Percentiles rank a stretch among this genome's conserved stretches.
Conservation (phyloP, 2,329 filamentous ascomycete genomes). For the Stachybotrys elegans region DNA sequence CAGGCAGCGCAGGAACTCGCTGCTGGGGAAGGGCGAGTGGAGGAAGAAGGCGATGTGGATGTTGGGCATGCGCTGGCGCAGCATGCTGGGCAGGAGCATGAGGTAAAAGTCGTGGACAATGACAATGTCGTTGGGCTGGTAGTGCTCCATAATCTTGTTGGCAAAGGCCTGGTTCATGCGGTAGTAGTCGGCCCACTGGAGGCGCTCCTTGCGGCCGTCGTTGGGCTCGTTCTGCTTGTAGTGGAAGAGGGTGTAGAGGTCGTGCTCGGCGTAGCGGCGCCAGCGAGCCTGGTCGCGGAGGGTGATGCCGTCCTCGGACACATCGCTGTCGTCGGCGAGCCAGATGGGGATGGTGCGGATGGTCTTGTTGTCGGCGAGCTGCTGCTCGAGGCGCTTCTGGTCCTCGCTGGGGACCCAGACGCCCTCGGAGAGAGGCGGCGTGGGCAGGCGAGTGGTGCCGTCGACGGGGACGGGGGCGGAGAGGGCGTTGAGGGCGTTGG, state of each 20-base stretch:
- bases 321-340: conserved; percentile 73
- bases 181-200: conserved; percentile 89
- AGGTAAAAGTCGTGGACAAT: conserved; percentile 94
- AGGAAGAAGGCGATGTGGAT: conserved; percentile 95
- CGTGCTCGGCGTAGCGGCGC: conserved; percentile 85
- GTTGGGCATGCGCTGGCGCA: conserved; percentile 79
- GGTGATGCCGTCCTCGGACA: conserved; percentile 59
- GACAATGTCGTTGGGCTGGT: conserved; percentile 88
- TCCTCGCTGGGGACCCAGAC: conserved; percentile 67
- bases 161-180: conserved; percentile 91
- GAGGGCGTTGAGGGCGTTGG: conserved; percentile 62
- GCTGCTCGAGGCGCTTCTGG: conserved; percentile 66
- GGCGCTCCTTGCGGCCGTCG: conserved; percentile 74
- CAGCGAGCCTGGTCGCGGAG: conserved; percentile 81
- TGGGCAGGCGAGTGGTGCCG: conserved; percentile 46
- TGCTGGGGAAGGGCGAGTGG: conserved; percentile 91
- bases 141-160: conserved; percentile 79
- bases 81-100: conserved; percentile 79
- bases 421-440: conserved; percentile 60
- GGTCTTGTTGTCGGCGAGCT: conserved; percentile 66
- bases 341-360: conserved; percentile 84
- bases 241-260: conserved; percentile 89
- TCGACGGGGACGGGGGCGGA: conserved; percentile 77
- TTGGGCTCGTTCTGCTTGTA: conserved; percentile 93
- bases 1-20: conserved; percentile 88